Conservation (phyloP, 768 basidiomycete species). For the Collybiopsis confluens region DNA sequence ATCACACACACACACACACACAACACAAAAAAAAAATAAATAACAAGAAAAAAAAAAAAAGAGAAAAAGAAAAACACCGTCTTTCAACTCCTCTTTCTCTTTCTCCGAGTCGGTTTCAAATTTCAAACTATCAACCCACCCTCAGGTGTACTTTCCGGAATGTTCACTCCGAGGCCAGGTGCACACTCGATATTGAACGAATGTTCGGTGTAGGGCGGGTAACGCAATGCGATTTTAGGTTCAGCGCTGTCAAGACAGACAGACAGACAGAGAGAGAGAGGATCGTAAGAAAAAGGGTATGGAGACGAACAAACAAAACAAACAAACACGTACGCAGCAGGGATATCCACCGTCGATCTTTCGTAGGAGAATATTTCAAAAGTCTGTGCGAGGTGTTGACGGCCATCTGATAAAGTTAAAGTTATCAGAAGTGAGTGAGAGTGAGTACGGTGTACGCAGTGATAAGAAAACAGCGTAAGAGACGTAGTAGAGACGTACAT, state of each 20-base stretch:
- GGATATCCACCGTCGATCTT: slow-evolving; percentile 4
- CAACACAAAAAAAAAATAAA: too few relatives aligned
- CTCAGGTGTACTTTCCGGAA: slow-evolving; percentile 1
- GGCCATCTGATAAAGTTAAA: slow-evolving; percentile 2
- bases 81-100: too few relatives aligned
- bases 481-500: slow-evolving; percentile 34
- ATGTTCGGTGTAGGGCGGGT: slow-evolving; percentile 8
- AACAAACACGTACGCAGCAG: slow-evolving; percentile 5
- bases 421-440: too few relatives aligned
- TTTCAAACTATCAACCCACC: not conserved
- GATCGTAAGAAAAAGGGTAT: too few relatives aligned
- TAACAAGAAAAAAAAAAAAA: too few relatives aligned
- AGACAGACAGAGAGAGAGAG: too few relatives aligned
- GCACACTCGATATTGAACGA: not conserved
- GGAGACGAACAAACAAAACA: too few relatives aligned
- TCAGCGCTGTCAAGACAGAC: not conserved
- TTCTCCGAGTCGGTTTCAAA: too few relatives aligned
- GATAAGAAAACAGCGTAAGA: not conserved
- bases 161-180: not conserved
- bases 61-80: too few relatives aligned
- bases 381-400: slow-evolving; percentile 8
- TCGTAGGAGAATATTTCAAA: slow-evolving; percentile 9
- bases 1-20: too few relatives aligned
- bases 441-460: too few relatives aligned
- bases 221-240: not conserved